Conservation (phyloP, 2,329 filamentous ascomycete species). For the Colletotrichum sp. region DNA sequence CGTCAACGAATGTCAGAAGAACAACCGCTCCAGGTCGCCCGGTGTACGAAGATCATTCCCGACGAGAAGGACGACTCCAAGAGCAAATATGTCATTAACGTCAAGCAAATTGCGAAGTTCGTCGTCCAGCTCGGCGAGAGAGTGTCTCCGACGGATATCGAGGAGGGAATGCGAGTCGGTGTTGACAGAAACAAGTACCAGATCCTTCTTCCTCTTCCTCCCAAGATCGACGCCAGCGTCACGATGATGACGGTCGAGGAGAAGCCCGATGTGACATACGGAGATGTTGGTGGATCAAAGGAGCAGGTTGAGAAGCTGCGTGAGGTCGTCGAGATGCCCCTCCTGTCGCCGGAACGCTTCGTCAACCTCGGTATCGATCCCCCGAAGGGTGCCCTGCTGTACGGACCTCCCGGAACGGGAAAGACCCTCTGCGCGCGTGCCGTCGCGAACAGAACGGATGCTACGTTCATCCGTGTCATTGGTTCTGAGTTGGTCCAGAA, state of each 20-base stretch:
- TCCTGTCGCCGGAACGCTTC: constrained; percentile 95
- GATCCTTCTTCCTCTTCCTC: constrained; percentile 92
- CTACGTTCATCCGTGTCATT: constrained; percentile 98
- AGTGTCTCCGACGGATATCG: constrained; percentile 97
- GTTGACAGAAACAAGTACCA: constrained; percentile 99
- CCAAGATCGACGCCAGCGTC: constrained; percentile 98
- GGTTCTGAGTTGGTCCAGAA: constrained; percentile 98
- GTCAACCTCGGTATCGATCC: constrained; percentile 99
- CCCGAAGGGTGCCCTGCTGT: constrained; percentile 94
- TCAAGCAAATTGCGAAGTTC: constrained; percentile 99
- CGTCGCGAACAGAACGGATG: constrained; percentile 96
- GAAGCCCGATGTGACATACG: constrained; percentile 98
- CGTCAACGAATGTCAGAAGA: constrained; percentile 98
- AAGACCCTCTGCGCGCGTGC: constrained; percentile 98
- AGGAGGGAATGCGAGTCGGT: constrained; percentile 98
- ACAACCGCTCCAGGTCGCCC: constrained; percentile 94
- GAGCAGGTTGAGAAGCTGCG: constrained; percentile 99
- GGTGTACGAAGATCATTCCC: constrained; percentile 98
- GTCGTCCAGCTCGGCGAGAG: constrained; percentile 97
- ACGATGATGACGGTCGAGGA: constrained; percentile 99
- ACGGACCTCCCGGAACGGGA: constrained; percentile 96
- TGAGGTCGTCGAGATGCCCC: constrained; percentile 98
- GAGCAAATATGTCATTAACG: constrained; percentile 99
- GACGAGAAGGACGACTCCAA: constrained; percentile 96
- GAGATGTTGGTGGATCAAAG: constrained; percentile 98